These are phyloP conservation scores for Cornus florida DNA, from an alignment of 148 eudicot genomes.

Conservation along the genomic window DNA sequence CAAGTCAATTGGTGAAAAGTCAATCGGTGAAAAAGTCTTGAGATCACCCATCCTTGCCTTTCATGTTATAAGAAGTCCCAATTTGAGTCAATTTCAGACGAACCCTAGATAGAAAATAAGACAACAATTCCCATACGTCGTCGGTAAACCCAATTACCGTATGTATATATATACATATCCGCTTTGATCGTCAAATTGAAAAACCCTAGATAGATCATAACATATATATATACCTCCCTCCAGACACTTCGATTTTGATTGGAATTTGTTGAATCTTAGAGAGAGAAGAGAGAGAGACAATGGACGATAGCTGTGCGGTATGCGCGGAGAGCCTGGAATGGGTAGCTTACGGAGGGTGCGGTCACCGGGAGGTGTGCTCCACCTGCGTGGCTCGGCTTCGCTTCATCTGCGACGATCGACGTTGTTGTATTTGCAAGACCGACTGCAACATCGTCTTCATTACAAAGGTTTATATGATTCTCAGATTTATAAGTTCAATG, in stretches of 20 bases:
- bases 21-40: too few species aligned
- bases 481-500: neutral
- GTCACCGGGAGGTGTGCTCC: constrained; percentile 92
- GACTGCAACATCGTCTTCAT: constrained; percentile 61
- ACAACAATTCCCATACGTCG: too few species aligned
- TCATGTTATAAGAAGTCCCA: too few species aligned
- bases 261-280: neutral
- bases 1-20: too few species aligned
- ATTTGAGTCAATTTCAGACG: too few species aligned
- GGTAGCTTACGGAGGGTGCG: constrained; percentile 89
- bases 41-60: too few species aligned
- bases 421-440: constrained; percentile 88
- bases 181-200: neutral
- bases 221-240: neutral
- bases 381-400: constrained; percentile 97
- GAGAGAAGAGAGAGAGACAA: constrained; percentile 9
- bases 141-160: too few species aligned
- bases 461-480: constrained; percentile 59
- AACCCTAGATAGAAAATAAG: too few species aligned
- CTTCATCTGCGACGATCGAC: constrained; percentile 84
- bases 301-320: constrained; percentile 97
- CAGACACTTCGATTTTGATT: neutral
- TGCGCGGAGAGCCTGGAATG: constrained; percentile 85
- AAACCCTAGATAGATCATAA: neutral
- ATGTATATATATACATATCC: too few species aligned